These are phyloP conservation scores for Piedraia hortae DNA, from an alignment of 2,329 filamentous ascomycete species.

Conservation along the genomic window DNA sequence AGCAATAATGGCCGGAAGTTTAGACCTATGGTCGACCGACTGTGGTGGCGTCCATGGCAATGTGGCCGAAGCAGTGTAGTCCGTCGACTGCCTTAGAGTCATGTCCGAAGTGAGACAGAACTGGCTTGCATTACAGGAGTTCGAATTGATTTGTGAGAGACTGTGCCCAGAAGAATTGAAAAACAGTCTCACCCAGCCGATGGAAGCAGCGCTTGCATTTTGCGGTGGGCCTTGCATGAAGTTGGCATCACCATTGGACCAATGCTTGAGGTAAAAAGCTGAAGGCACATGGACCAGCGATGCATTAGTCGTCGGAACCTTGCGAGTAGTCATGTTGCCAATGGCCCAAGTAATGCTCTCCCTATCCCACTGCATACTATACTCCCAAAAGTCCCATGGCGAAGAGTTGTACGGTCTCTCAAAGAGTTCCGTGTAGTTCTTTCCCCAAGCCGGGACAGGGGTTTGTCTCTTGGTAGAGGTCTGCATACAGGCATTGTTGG, in stretches of 20 bases:
- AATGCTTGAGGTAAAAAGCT: constrained; percentile 20
- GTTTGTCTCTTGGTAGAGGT: constrained; percentile 16
- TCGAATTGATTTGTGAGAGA: constrained; percentile 4
- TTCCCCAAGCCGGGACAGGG: constrained; percentile 12
- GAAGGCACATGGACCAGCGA: constrained; percentile 17
- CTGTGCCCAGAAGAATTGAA: constrained; percentile 22
- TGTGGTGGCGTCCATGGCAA: constrained; percentile 1
- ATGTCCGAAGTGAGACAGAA: constrained; percentile 9
- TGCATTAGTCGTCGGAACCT: constrained; percentile 11
- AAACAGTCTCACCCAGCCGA: constrained; percentile 22
- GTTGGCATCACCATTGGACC: constrained; percentile 20
- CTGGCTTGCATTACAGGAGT: constrained; percentile 3
- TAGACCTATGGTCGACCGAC: neutral
- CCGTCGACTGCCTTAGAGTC: constrained; percentile 5
- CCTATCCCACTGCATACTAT: constrained; percentile 21
- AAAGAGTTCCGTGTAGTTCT: constrained; percentile 17
- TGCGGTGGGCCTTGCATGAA: constrained; percentile 20
- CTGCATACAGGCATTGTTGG: constrained; percentile 5
- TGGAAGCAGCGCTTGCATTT: constrained; percentile 15
- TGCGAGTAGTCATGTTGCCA: constrained; percentile 4
- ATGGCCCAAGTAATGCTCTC: constrained; percentile 18
- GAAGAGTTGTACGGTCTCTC: constrained; percentile 11
- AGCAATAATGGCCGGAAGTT: constrained; percentile 2
- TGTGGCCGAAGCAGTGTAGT: constrained; percentile 2
- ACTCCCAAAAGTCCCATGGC: constrained; percentile 20